phyloP scores from a whole-genome alignment of 352 stramenopile genomes.

The Plasmopara halstedii region DNA sequence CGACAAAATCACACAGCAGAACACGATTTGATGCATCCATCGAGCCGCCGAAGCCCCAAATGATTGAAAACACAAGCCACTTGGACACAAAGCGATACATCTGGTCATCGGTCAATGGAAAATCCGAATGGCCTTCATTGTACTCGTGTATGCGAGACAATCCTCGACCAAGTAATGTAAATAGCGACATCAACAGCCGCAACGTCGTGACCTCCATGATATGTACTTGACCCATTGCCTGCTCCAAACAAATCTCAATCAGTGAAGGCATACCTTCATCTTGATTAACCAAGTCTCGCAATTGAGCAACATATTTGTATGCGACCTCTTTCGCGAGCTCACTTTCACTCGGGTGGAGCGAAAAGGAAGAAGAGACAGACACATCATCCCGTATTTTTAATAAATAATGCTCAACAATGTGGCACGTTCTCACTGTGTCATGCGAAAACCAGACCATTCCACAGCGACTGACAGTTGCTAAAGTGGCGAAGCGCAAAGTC shows the following conservation, averaged over 20 bases:
- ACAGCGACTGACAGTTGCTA: slow-evolving; percentile 99
- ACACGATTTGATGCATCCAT: slow-evolving; percentile 91
- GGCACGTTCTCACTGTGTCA: slow-evolving; percentile 89
- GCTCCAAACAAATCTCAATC: slow-evolving; percentile 89
- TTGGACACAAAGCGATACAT: slow-evolving; percentile 94
- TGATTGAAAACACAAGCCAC: slow-evolving; percentile 96
- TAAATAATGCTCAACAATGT: slow-evolving; percentile 89
- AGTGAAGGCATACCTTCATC: slow-evolving; percentile 60
- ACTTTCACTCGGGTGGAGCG: slow-evolving; percentile 54
- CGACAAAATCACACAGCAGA: slow-evolving; percentile 85
- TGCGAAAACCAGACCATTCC: slow-evolving; percentile 99
- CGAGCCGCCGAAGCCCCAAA: slow-evolving; percentile 98
- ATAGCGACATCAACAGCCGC: slow-evolving; percentile 95
- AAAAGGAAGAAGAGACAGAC: slow-evolving; percentile 56
- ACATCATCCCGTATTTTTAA: slow-evolving; percentile 60
- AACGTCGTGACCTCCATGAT: slow-evolving; percentile 96
- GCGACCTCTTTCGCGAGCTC: slow-evolving; percentile 61
- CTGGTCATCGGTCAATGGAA: slow-evolving; percentile 96
- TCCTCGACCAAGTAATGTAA: slow-evolving; percentile 92
- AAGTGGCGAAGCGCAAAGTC: slow-evolving; percentile 96
- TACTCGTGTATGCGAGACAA: slow-evolving; percentile 95
- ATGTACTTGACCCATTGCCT: slow-evolving; percentile 87
- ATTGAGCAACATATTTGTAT: slow-evolving; percentile 48
- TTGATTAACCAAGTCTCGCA: slow-evolving; percentile 52
- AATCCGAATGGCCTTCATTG: slow-evolving; percentile 98